Base-by-base conservation (phyloP, 208 protist genomes). In the Tritrichomonas musculus region DNA sequence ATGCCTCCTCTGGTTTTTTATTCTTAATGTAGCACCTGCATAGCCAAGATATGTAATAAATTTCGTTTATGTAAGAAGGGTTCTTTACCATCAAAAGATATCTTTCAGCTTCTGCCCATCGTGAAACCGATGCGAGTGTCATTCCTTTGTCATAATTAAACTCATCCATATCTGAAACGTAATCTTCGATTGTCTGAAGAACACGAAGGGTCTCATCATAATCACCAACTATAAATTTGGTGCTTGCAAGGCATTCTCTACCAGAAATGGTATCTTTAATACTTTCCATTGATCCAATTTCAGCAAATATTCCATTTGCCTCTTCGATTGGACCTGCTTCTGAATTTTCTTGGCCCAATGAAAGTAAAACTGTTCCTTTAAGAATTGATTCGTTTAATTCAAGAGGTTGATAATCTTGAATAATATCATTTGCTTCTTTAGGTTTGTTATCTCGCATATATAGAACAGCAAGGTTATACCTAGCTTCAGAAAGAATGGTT, bases 11-110 rank as follows among this genome's bases (percentile, higher is more conserved):
- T 65, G 82, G 49, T 66, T 66, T 92, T 8, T 33, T 66, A 33
- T 66, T 92, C 49, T 47, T 92, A 36, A 92, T 66, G 50, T 53
- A 92, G 82, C 82, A 92, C 20, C 44, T 57, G 49, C 82, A 92
- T 0, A 92, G 22, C 20, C 30, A 66, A 20, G 44, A 39, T 39
- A 92, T n/a, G 27, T 92, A 92, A 39, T 47, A 57, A 33, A 69
- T 69, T 49, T 92, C 82, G 4, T n/a, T 25, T 49, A n/a, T 92
- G 25, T 92, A 92, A 41, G 27, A 17, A n/a, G 82, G 82, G 22
- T 57, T 65, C 14, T 47, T 66, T 9, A 92, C 82, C n/a, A 47
- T 65, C 20, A 92, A 66, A 13, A 92, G 66, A 17, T 50, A 39
- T 92, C 41, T 57, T 44, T 92, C 82, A 44, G 82, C 82, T 82